Base-by-base conservation (phyloP, 352 stramenopile species). In the Globisporangium yorkense region DNA sequence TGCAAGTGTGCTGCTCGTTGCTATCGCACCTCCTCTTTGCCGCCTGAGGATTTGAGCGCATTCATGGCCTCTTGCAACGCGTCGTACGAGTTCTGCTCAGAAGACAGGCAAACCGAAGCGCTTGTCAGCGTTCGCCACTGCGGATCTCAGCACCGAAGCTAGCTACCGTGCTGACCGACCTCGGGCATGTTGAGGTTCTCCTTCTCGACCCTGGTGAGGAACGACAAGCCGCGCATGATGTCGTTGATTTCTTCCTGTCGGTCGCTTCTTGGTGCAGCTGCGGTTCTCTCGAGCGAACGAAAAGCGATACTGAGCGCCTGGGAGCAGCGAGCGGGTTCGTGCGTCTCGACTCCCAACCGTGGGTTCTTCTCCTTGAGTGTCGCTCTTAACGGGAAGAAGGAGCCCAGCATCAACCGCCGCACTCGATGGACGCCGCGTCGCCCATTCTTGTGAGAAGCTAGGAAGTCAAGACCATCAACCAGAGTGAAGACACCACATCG, bases 191-290 rank as follows among this genome's bases (percentile, higher is more conserved):
- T 39, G 16, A 80, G 21, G 39, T 74, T 65, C 47, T 73, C 68
- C 59, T 75, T 75, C 54, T 80, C 69, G 27, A 70, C 72, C 45
- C 69, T 71, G 16, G 71, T 52, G 45, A 80, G 31, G 39, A 80
- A 77, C n/a, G 45, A 40, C 20, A 60, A 65, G 4, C 75, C 47
- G n/a, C 43, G 43, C 43, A 48, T 48, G 7, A 10, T 13, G 24
- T 56, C 41, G 27, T 6, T 9, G 39, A 48, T 16, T 37, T 1
- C 0, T 37, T 37, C 33, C 33, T 37, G 5, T 10, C 27, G n/a
- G 44, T 27, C 39, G 31, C 49, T 58, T 41, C 4, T 62, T 20
- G 67, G 52, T n/a, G 21, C 37, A 20, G 2, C 40, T 18, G 48
- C 27, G 29, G 39, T 54, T 54, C 33, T 54, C 33, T 5, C 27